Evolutionary conservation across 768 basidiomycete species (phyloP).

Genomic region (Lentinula guzmanii): DNA sequence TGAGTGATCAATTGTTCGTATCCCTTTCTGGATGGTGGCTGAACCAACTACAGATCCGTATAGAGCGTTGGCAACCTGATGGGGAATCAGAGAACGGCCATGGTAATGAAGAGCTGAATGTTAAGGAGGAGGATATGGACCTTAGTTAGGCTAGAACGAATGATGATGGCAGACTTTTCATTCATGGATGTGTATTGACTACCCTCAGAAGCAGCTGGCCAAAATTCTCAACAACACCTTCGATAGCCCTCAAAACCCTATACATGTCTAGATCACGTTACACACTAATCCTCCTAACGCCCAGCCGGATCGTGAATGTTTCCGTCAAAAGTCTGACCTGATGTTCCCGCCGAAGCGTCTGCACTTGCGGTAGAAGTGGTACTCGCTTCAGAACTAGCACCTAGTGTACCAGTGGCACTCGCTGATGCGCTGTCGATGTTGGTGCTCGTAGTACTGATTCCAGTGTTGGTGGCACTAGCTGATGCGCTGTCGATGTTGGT

Average conservation of each 20-base stretch:
- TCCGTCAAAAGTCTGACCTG: not conserved
- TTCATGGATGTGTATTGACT: not conserved
- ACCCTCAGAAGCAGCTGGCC: too few species aligned
- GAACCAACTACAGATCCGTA: not conserved
- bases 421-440: not conserved
- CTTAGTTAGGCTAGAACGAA: not conserved
- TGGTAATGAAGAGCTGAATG: not conserved
- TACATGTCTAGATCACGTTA: not conserved
- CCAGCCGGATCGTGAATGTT: slow-evolving; percentile 5
- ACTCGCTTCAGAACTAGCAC: slow-evolving; percentile 4
- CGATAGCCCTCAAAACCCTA: not conserved
- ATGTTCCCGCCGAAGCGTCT: slow-evolving; percentile 2
- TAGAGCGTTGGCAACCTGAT: not conserved
- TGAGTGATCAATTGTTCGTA: not conserved
- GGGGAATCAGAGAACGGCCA: not conserved
- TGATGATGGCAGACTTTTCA: not conserved
- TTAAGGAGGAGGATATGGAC: not conserved
- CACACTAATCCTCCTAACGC: not conserved
- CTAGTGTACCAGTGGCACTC: slow-evolving; percentile 7
- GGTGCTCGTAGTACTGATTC: not conserved
- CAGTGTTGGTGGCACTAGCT: not conserved
- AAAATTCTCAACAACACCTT: not conserved
- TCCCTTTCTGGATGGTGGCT: not conserved
- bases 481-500: not conserved
- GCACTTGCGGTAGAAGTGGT: slow-evolving; percentile 6